Conservation (phyloP, 2,329 filamentous ascomycete species). For the Alternaria longipes region DNA sequence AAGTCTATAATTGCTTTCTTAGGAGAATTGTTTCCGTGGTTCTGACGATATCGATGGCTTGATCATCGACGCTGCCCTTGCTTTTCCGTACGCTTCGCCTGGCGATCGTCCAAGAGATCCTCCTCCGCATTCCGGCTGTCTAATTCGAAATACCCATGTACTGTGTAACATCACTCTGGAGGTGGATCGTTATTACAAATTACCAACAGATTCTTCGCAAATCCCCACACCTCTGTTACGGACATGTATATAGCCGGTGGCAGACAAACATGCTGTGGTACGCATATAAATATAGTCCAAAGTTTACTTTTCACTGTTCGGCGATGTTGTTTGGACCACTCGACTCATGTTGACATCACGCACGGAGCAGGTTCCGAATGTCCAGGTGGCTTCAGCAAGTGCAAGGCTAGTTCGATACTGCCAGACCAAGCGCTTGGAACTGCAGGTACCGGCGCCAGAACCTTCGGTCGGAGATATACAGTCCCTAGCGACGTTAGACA, state of each 20-base stretch:
- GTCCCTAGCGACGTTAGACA: neutral
- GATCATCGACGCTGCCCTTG: neutral
- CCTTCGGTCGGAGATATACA: constrained; percentile 9
- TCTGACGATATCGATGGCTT: constrained; percentile 1
- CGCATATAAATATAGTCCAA: neutral
- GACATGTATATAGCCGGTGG: neutral
- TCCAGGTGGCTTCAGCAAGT: constrained; percentile 8
- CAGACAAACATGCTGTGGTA: neutral
- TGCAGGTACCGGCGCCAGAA: constrained; percentile 15
- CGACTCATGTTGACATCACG: constrained; percentile 7
- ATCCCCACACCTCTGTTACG: constrained; percentile 9
- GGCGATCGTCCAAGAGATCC: constrained; percentile 10
- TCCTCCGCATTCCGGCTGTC: constrained; percentile 10
- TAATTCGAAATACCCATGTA: constrained; percentile 3
- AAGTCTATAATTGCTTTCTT: neutral
- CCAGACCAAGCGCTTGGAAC: constrained; percentile 9
- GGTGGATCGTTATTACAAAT: neutral
- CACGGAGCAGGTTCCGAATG: constrained; percentile 7
- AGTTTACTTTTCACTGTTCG: constrained; percentile 9
- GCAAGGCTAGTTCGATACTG: constrained; percentile 1
- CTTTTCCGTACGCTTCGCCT: constrained; percentile 16
- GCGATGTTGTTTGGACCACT: neutral
- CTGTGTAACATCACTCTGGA: constrained; percentile 8
- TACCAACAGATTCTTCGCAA: constrained; percentile 12
- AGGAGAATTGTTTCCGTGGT: constrained; percentile 10